Conservation (phyloP, 225 moss, liverwort and hornwort species). For the Neckera pumila region DNA sequence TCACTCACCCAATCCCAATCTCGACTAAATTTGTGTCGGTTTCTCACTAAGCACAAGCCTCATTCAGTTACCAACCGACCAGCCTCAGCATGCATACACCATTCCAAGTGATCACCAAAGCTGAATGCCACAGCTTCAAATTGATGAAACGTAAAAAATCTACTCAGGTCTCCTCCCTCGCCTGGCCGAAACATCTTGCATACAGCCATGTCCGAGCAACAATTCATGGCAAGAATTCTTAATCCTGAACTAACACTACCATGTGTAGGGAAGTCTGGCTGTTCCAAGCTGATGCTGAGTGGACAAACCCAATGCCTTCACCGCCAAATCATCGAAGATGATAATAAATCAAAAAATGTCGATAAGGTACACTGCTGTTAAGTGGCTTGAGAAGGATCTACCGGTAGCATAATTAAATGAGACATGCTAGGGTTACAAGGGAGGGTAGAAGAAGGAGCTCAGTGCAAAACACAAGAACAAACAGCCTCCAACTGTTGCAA, state of each 20-base stretch:
- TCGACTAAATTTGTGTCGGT: no score
- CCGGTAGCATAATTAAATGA: background rate
- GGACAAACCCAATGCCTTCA: background rate
- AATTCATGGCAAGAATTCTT: background rate
- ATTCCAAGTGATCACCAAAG: background rate
- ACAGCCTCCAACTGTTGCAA: constrained; percentile 80
- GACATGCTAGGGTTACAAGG: constrained; percentile 23
- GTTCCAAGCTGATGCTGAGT: background rate
- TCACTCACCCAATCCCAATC: no score
- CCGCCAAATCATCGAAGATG: background rate
- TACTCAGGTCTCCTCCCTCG: background rate
- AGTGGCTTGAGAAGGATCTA: background rate
- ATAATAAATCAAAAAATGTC: constrained; percentile 12
- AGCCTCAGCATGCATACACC: background rate
- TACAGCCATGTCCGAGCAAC: constrained; percentile 5
- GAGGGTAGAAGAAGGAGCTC: constrained; percentile 86
- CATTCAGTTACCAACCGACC: background rate
- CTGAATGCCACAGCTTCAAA: background rate
- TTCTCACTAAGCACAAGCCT: background rate
- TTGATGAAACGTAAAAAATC: background rate
- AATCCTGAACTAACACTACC: background rate
- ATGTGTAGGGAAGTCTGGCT: background rate
- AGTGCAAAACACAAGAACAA: constrained; percentile 86
- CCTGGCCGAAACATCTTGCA: constrained; percentile 1
- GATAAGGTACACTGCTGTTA: background rate